Conservation (phyloP, 2,329 filamentous ascomycete genomes). For the Exophiala oligosperma region DNA sequence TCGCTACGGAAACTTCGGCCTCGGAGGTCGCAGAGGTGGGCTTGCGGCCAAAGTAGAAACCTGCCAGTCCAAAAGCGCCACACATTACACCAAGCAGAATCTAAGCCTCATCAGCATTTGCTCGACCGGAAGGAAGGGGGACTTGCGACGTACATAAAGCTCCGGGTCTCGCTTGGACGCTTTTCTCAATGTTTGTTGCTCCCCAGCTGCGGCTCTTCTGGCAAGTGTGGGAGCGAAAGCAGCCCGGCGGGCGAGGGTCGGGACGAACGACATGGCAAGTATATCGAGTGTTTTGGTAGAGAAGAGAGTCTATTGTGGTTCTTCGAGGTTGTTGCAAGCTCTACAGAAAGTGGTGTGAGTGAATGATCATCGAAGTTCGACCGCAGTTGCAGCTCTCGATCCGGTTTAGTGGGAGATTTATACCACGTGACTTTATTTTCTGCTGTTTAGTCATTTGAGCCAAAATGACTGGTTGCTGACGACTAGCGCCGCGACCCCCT, state of each 20-base stretch:
- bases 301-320: slow-evolving; percentile 1
- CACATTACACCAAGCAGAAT: slow-evolving; percentile 90
- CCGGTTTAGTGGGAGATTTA: neutral
- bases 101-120: slow-evolving; percentile 48
- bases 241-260: slow-evolving; percentile 10
- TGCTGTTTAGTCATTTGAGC: neutral
- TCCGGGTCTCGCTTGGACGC: slow-evolving; percentile 71
- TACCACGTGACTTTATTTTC: neutral
- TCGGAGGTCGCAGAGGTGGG: slow-evolving; percentile 86
- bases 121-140: slow-evolving; percentile 1
- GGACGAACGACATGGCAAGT: slow-evolving; percentile 12
- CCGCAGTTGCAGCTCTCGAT: neutral
- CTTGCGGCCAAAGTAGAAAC: slow-evolving; percentile 76
- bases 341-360: slow-evolving; percentile 17
- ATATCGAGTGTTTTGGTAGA: slow-evolving; percentile 1
- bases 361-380: neutral
- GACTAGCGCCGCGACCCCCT: neutral
- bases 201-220: slow-evolving; percentile 34
- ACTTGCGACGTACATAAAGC: slow-evolving; percentile 62
- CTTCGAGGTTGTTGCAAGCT: neutral
- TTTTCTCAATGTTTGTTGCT: slow-evolving; percentile 50
- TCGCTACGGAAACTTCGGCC: slow-evolving; percentile 69
- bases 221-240: slow-evolving; percentile 6
- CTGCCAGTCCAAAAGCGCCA: slow-evolving; percentile 80
- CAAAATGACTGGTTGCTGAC: neutral